Evolutionary conservation across 176 grass and related monocot genomes (phyloP), one percentile per base, ranked within the genome.

Genomic region (Carex myosuroides): DNA sequence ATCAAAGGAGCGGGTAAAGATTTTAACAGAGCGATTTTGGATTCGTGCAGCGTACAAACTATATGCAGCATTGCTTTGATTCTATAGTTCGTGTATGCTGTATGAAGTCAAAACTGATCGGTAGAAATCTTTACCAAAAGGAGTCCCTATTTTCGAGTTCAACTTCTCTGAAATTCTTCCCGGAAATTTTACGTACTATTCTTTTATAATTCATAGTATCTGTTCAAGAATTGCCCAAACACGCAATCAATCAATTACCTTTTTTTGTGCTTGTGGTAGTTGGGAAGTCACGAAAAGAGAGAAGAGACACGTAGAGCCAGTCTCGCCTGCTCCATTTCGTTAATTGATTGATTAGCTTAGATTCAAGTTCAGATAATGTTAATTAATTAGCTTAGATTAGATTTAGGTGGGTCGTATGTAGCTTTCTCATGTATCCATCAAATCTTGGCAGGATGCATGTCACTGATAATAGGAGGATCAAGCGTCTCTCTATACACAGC

Each of bases 351-450:
- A 26, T 26, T 26, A 26, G 26, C 26, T 26, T 26, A 26, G 26
- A 26, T 26, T 26, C 26, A 26, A 26, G 26, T 26, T 26, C 26
- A 26, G 78, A 64, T 63, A 35, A 26, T 60, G 59, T 39, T 39
- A 39, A 6, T 39, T 39, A 39, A 6, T 39, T 39, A 39, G 37
- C 37, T 85, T 85, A 78, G 37, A 6, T 77, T 77, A 81, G 78
- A 81, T 81, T 69, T 24, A 71, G 60, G 84, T 53, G 35, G 84
- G 59, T 86, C 7, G 12, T 30, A 64, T 50, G 57, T 79, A 67
- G 72, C 84, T 78, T 79, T 85, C 84, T 79, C 41, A 55, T 62
- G 44, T 33, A 64, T 33, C 67, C 37, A 60, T 85, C 83, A 85
- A 9, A 76, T 76, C 61, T 60, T 85, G 83, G 68, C 48, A 42